These are phyloP conservation scores for Fusarium compactum DNA, from an alignment of 2,329 filamentous ascomycete genomes.

Conservation along the genomic window DNA sequence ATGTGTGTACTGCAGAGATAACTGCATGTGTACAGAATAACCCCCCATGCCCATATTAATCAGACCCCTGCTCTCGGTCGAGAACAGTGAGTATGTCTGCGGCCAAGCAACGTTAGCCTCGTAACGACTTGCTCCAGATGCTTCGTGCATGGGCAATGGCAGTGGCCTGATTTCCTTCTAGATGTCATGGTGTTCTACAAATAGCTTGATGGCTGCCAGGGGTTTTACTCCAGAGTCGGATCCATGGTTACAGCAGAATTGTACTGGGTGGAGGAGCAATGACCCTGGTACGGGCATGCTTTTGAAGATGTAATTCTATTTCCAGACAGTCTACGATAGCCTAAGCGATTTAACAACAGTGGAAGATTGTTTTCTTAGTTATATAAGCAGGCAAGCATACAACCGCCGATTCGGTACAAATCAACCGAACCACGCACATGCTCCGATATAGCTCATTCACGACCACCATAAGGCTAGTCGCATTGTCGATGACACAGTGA, in stretches of 20 bases:
- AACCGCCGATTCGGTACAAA: neutral
- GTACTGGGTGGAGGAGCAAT: conserved; percentile 28
- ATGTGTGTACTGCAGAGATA: neutral
- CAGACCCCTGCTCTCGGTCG: neutral
- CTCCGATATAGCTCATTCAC: neutral
- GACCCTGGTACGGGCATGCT: neutral
- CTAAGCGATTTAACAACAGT: neutral
- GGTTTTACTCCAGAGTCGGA: conserved; percentile 12
- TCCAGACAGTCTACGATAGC: neutral
- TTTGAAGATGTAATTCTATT: conserved; percentile 5
- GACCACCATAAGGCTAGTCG: neutral
- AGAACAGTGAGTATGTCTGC: neutral
- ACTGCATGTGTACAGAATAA: neutral
- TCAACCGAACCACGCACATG: neutral
- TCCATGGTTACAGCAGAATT: conserved; percentile 13
- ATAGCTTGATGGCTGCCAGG: conserved; percentile 30
- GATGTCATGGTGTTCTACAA: conserved; percentile 26
- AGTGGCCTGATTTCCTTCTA: conserved; percentile 28
- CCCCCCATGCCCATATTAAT: neutral
- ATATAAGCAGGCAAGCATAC: neutral
- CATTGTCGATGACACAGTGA: neutral
- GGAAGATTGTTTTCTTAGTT: neutral
- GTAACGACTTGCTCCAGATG: conserved; percentile 9
- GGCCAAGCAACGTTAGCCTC: neutral
- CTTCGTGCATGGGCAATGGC: neutral